Percentiles rank a stretch among this genome's conserved stretches.
These are phyloP conservation scores for Anthracocystis setariae DNA, from an alignment of 1,284 basidiomycete species.

Conservation along the genomic window DNA sequence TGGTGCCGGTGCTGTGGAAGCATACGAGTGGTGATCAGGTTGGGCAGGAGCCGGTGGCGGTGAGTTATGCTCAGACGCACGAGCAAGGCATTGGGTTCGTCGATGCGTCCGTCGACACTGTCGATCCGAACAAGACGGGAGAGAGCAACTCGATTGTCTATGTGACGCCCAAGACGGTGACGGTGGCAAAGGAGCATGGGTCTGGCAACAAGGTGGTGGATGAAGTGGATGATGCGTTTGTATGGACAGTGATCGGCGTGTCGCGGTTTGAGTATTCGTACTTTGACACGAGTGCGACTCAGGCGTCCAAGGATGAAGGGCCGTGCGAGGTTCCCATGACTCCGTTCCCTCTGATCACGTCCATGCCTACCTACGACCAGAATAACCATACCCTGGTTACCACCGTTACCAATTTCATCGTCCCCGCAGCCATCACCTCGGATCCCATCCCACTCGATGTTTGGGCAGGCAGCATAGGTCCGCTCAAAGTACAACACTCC, in stretches of 20 bases:
- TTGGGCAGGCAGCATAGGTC: constrained; percentile 88
- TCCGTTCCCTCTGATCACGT: constrained; percentile 86
- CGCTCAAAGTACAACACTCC: constrained; percentile 67
- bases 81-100: constrained; percentile 81
- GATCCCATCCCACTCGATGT: constrained; percentile 76
- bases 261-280: constrained; percentile 94
- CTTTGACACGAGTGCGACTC: constrained; percentile 85
- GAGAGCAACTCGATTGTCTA: constrained; percentile 79
- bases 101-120: constrained; percentile 19
- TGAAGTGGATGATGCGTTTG: constrained; percentile 91
- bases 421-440: constrained; percentile 70
- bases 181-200: constrained; percentile 77
- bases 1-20: constrained; percentile 22
- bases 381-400: constrained; percentile 80
- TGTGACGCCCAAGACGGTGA: constrained; percentile 77
- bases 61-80: constrained; percentile 78
- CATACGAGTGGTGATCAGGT: constrained; percentile 14
- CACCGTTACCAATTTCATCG: constrained; percentile 71
- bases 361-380: constrained; percentile 79
- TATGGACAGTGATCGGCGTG: constrained; percentile 95
- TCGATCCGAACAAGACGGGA: constrained; percentile 73
- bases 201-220: constrained; percentile 75
- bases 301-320: constrained; percentile 77
- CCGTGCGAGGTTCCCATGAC: constrained; percentile 72
- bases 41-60: constrained; percentile 25